phyloP scores from a whole-genome alignment of 2,329 filamentous ascomycete species.

The Colletotrichum chrysophilum region DNA sequence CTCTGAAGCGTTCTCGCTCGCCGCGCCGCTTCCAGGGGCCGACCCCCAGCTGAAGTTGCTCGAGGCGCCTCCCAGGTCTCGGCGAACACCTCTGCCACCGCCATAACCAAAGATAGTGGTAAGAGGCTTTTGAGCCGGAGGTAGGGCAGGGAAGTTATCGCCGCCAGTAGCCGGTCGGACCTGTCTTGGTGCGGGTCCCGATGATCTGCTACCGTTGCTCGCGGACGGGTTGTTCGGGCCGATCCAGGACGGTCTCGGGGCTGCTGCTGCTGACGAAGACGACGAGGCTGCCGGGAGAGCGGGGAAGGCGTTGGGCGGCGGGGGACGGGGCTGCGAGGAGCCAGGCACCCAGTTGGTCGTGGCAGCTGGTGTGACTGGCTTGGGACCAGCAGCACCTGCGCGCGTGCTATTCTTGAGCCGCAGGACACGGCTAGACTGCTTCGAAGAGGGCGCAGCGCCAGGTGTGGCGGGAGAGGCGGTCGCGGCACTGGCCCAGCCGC shows the following conservation, averaged over 20 bases:
- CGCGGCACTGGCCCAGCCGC: slow-evolving; percentile 66
- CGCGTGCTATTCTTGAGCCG: slow-evolving; percentile 65
- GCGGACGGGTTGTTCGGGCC: slow-evolving; percentile 23
- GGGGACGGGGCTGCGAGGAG: slow-evolving; percentile 19
- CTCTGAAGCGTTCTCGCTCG: slow-evolving; percentile 26
- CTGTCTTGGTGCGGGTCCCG: background rate
- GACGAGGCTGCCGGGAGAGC: slow-evolving; percentile 39
- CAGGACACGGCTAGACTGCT: slow-evolving; percentile 59
- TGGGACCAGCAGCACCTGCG: slow-evolving; percentile 35
- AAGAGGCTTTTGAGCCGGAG: slow-evolving; percentile 73
- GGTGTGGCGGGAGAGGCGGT: slow-evolving; percentile 57
- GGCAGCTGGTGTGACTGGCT: slow-evolving; percentile 27
- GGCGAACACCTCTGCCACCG: slow-evolving; percentile 53
- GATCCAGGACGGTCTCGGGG: slow-evolving; percentile 35
- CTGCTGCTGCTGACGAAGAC: slow-evolving; percentile 24
- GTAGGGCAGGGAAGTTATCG: slow-evolving; percentile 83
- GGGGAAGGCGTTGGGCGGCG: slow-evolving; percentile 46
- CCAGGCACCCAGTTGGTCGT: slow-evolving; percentile 25
- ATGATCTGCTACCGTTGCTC: slow-evolving; percentile 6
- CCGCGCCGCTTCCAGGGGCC: slow-evolving; percentile 28
- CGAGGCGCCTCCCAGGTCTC: slow-evolving; percentile 54
- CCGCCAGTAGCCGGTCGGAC: slow-evolving; percentile 25
- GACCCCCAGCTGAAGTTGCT: slow-evolving; percentile 61
- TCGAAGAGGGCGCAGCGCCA: slow-evolving; percentile 45
- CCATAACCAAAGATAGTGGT: slow-evolving; percentile 69